These are phyloP conservation scores for Hymenoscyphus fraxineus DNA, from an alignment of 2,329 filamentous ascomycete genomes.

Conservation along the genomic window DNA sequence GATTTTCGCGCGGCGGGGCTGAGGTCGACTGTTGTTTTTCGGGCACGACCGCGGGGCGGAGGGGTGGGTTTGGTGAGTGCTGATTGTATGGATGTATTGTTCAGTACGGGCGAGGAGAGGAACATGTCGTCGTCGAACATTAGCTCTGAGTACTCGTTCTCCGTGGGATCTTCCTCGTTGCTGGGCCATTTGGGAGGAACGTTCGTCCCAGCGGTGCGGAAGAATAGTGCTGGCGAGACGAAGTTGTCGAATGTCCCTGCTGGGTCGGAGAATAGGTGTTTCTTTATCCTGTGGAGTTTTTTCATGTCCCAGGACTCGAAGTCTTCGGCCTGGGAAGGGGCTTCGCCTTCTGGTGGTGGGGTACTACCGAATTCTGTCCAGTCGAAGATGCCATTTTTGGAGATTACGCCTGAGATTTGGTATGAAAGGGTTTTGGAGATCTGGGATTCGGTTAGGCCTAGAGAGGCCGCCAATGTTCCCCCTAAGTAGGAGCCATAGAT, in stretches of 20 bases:
- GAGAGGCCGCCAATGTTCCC: slow-evolving; percentile 52
- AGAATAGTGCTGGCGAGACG: slow-evolving; percentile 55
- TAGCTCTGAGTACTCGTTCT: neutral
- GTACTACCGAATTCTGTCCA: slow-evolving; percentile 58
- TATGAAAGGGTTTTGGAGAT: slow-evolving; percentile 37
- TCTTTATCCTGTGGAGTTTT: slow-evolving; percentile 33
- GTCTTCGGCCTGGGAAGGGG: neutral
- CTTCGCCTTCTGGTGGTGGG: neutral
- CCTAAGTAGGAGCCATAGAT: slow-evolving; percentile 57
- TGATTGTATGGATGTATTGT: neutral
- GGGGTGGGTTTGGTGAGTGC: neutral
- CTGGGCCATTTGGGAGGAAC: slow-evolving; percentile 26
- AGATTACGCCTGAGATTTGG: slow-evolving; percentile 49
- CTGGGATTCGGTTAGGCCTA: slow-evolving; percentile 54
- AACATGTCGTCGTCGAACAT: neutral
- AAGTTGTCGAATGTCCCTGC: slow-evolving; percentile 56
- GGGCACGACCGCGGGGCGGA: neutral
- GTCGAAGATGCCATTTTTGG: slow-evolving; percentile 60
- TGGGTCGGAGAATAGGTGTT: slow-evolving; percentile 49
- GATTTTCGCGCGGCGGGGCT: slow-evolving; percentile 14
- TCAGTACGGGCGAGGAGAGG: neutral
- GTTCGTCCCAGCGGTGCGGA: slow-evolving; percentile 46
- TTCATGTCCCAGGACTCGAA: slow-evolving; percentile 17
- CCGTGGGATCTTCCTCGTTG: neutral
- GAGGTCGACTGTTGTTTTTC: slow-evolving; percentile 14